Evolutionary conservation across 176 grass and related monocot genomes (phyloP).

Genomic region (Thalia dealbata): DNA sequence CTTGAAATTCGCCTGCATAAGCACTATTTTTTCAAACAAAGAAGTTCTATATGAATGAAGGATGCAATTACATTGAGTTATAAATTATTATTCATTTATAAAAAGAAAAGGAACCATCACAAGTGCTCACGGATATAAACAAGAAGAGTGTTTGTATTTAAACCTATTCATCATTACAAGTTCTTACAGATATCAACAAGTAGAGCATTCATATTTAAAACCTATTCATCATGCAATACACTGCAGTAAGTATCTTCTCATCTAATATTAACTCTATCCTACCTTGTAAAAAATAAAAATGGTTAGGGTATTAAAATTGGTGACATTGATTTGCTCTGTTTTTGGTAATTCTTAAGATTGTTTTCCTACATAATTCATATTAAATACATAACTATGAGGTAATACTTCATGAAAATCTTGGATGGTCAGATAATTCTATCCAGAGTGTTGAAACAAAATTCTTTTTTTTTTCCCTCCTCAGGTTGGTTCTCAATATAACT

Average conservation of each 20-base stretch:
- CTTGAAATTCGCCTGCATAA: too few relatives aligned
- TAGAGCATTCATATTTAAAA: neutral
- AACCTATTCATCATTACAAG: too few relatives aligned
- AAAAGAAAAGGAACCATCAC: neutral
- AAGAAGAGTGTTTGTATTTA: neutral
- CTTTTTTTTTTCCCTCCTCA: slow-evolving; percentile 33
- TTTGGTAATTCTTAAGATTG: too few relatives aligned
- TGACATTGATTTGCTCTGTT: too few relatives aligned
- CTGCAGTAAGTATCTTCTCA: too few relatives aligned
- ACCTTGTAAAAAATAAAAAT: too few relatives aligned
- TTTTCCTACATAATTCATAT: neutral
- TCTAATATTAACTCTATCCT: too few relatives aligned
- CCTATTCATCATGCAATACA: too few relatives aligned
- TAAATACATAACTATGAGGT: neutral
- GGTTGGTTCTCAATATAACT: slow-evolving; percentile 39
- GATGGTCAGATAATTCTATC: neutral
- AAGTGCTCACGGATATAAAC: neutral
- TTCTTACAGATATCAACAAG: neutral
- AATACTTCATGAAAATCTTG: neutral
- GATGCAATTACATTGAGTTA: neutral
- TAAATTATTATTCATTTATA: neutral
- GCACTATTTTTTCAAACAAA: too few relatives aligned
- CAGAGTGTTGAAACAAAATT: slow-evolving; percentile 25
- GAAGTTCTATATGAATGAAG: neutral
- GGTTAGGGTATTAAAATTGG: too few relatives aligned